Conservation (phyloP, 179 eudicot genomes). For the Heliamphora pulchella region DNA sequence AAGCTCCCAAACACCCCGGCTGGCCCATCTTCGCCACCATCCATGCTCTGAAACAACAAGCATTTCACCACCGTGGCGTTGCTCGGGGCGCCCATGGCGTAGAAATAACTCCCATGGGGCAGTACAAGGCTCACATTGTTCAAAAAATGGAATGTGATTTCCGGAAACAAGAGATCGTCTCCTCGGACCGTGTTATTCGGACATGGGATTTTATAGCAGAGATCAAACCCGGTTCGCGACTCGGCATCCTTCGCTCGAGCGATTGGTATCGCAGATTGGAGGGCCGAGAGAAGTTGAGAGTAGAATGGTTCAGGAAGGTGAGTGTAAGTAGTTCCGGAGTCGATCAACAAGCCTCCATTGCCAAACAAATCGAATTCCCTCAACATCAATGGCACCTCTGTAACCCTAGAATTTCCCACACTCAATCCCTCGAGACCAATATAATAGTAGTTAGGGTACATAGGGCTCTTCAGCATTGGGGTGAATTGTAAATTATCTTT, state of each 20-base stretch:
- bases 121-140: slow-evolving; percentile 42
- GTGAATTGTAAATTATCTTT: slow-evolving; percentile 46
- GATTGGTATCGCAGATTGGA: slow-evolving; percentile 25
- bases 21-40: slow-evolving; percentile 39
- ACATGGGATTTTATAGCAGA: slow-evolving; percentile 51
- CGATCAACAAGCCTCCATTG: slow-evolving; percentile 60
- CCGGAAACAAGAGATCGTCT: slow-evolving; percentile 25
- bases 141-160: slow-evolving; percentile 46
- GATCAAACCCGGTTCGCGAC: slow-evolving; percentile 38
- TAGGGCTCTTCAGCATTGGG: slow-evolving; percentile 40
- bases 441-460: slow-evolving; percentile 55
- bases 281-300: slow-evolving; percentile 27
- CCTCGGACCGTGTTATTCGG: slow-evolving; percentile 25
- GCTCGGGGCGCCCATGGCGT: slow-evolving; percentile 41
- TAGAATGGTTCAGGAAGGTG: slow-evolving; percentile 52
- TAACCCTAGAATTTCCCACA: slow-evolving; percentile 24
- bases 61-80: slow-evolving; percentile 44
- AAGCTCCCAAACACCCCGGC: slow-evolving; percentile 58
- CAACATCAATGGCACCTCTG: slow-evolving; percentile 34
- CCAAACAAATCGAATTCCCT: slow-evolving; percentile 40
- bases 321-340: slow-evolving; percentile 62
- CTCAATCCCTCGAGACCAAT: slow-evolving; percentile 45
- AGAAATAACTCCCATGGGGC: slow-evolving; percentile 42
- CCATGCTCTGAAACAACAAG: slow-evolving; percentile 50
- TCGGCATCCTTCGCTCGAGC: slow-evolving; percentile 44